Conservation (phyloP, 192 early-diverging fungal genomes). For the Coemansia sp. region DNA sequence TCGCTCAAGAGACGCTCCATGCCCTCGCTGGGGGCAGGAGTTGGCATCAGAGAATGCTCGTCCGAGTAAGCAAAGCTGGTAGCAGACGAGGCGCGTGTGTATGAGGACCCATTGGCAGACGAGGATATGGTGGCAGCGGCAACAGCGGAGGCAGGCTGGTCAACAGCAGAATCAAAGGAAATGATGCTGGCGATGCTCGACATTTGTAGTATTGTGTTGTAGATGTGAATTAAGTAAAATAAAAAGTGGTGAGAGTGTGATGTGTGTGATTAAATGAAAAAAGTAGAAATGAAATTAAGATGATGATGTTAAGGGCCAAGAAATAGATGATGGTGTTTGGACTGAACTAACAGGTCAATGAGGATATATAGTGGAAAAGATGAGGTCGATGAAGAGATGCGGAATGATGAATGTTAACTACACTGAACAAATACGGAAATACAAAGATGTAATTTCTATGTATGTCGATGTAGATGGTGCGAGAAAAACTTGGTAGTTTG, state of each 20-base stretch:
- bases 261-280: slow-evolving; percentile 1
- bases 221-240: not conserved
- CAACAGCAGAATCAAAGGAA: slow-evolving; percentile 28
- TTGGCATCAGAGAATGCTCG: slow-evolving; percentile 23
- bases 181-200: slow-evolving; percentile 55
- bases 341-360: too few species aligned
- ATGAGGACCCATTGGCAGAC: slow-evolving; percentile 8
- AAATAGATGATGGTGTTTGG: not conserved
- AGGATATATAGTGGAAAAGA: too few species aligned
- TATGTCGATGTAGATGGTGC: too few species aligned
- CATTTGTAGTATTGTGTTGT: slow-evolving; percentile 20
- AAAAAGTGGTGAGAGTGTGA: not conserved
- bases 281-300: not conserved
- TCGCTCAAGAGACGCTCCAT: slow-evolving; percentile 13
- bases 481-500: not conserved
- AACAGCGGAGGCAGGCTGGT: slow-evolving; percentile 2
- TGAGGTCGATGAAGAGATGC: too few species aligned
- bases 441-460: too few species aligned
- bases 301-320: too few species aligned
- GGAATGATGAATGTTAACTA: too few species aligned
- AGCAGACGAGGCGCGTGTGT: slow-evolving; percentile 32
- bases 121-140: not conserved
- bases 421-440: too few species aligned
- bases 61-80: slow-evolving; percentile 30
- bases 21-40: slow-evolving; percentile 17